Conservation (phyloP, 768 basidiomycete genomes). For the Roridomyces roridus region DNA sequence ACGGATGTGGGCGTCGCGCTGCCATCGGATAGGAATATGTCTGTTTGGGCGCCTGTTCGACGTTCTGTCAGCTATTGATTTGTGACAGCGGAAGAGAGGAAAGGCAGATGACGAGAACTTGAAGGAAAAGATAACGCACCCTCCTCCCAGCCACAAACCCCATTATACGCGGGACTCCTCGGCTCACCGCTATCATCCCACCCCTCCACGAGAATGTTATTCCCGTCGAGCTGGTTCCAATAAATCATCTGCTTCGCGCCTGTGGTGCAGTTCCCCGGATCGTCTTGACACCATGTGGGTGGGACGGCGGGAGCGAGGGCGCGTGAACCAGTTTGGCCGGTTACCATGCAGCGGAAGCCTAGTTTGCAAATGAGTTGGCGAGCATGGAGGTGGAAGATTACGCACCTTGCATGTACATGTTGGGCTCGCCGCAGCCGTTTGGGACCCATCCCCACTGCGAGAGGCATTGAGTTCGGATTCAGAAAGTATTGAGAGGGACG, state of each 20-base stretch:
- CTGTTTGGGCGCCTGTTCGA: conserved; percentile 16
- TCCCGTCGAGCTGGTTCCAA: conserved; percentile 50
- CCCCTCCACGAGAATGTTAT: conserved; percentile 47
- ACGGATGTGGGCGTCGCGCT: conserved; percentile 5
- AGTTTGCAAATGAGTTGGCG: background rate
- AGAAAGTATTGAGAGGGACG: conserved; percentile 12
- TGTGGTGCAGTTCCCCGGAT: conserved; percentile 37
- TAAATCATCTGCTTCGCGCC: conserved; percentile 53
- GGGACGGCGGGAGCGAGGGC: conserved; percentile 36
- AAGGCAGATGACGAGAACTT: no score
- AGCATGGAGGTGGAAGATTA: background rate
- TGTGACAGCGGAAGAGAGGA: no score
- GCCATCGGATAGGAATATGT: conserved; percentile 14
- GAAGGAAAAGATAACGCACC: conserved; percentile 27
- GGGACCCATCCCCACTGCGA: conserved; percentile 51
- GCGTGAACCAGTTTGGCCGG: conserved; percentile 34
- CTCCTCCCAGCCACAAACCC: conserved; percentile 39
- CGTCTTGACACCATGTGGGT: conserved; percentile 49
- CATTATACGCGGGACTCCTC: conserved; percentile 43
- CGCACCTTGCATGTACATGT: conserved; percentile 50
- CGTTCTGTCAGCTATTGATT: no score
- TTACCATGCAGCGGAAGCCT: conserved; percentile 46
- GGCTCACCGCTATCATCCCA: conserved; percentile 51
- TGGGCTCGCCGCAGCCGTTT: conserved; percentile 46
- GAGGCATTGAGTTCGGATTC: no score